phyloP scores from a whole-genome alignment of 2,329 filamentous ascomycete species.

The Aspergillus proliferans region DNA sequence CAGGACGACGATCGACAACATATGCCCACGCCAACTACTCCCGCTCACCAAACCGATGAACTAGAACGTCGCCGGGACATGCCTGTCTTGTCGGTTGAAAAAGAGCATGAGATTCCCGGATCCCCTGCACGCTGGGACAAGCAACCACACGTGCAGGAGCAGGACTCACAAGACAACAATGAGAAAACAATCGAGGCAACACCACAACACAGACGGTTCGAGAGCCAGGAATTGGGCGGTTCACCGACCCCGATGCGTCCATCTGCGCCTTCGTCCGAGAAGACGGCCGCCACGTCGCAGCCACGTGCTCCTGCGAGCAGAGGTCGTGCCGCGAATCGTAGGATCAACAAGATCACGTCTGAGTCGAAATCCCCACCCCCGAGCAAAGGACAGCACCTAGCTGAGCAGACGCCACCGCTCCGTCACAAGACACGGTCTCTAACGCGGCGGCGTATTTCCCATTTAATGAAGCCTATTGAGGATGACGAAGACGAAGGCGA shows the following conservation, averaged over 20 bases:
- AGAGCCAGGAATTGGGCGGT: constrained; percentile 23
- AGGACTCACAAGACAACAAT: constrained; percentile 1
- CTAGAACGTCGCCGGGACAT: constrained; percentile 12
- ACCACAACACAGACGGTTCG: constrained; percentile 10
- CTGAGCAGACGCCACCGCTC: background rate
- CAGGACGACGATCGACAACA: background rate
- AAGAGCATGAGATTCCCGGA: constrained; percentile 11
- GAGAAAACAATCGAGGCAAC: constrained; percentile 4
- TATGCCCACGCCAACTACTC: background rate
- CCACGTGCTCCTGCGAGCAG: background rate
- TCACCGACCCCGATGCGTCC: constrained; percentile 11
- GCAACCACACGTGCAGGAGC: constrained; percentile 1
- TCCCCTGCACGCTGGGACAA: constrained; percentile 11
- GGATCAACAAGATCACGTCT: background rate
- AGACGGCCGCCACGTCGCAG: background rate
- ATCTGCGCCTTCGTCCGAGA: constrained; percentile 1
- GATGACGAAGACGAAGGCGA: background rate
- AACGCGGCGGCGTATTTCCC: background rate
- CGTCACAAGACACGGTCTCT: background rate
- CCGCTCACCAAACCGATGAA: background rate
- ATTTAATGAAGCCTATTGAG: background rate
- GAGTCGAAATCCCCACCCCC: background rate
- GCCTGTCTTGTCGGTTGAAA: constrained; percentile 23
- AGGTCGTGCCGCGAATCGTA: background rate
- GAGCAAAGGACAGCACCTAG: background rate